Percentiles rank a stretch among this genome's conserved stretches.
phyloP scores from a whole-genome alignment of 331 rosid genomes.

The Quercus tomentella region DNA sequence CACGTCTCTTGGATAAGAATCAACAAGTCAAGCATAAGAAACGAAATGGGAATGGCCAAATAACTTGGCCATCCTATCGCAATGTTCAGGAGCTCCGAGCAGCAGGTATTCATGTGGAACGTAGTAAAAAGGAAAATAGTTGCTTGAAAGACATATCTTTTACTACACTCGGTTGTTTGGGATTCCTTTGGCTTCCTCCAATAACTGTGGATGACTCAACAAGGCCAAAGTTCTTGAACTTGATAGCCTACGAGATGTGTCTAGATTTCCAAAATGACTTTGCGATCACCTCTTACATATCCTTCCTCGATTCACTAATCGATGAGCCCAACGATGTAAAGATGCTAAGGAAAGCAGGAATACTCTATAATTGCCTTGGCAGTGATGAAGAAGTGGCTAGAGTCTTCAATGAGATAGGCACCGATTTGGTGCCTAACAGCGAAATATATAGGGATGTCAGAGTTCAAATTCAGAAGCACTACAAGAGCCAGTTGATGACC shows the following conservation, averaged over 20 bases:
- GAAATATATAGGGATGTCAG: background rate
- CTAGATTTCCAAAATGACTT: conserved; percentile 21
- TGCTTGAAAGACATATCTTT: too few species aligned
- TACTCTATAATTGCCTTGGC: conserved; percentile 12
- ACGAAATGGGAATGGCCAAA: too few species aligned
- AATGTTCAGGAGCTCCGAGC: too few species aligned
- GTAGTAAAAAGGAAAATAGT: background rate
- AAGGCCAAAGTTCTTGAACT: background rate
- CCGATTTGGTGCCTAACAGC: conserved; percentile 12
- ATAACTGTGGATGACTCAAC: too few species aligned
- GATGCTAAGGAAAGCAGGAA: background rate
- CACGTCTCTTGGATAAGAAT: too few species aligned
- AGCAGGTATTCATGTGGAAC: too few species aligned
- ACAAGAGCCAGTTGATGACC: background rate
- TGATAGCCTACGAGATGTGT: conserved; percentile 24
- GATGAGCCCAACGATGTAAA: conserved; percentile 14
- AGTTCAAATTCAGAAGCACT: background rate
- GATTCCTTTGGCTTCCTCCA: too few species aligned
- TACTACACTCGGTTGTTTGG: too few species aligned
- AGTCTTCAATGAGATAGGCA: conserved; percentile 13
- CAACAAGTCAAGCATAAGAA: too few species aligned
- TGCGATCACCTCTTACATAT: background rate
- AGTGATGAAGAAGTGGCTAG: conserved; percentile 20
- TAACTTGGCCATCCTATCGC: too few species aligned
- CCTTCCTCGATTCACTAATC: conserved; percentile 21